These are phyloP conservation scores for Saturnispora dispora DNA, from an alignment of 805 yeast genomes.

Conservation along the genomic window DNA sequence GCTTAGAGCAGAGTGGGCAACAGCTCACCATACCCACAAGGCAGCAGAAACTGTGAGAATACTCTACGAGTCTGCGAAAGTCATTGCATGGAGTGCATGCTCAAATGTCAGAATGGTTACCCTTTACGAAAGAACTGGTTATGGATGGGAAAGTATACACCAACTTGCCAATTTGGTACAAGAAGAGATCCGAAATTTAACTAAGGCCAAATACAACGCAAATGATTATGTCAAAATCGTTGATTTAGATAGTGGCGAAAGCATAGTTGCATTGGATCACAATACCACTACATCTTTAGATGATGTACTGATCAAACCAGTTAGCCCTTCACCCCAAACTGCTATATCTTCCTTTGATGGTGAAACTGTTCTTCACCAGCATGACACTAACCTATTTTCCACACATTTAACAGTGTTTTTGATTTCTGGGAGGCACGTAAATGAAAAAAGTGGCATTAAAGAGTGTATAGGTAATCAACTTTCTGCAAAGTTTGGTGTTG, in stretches of 20 bases:
- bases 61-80: constrained; percentile 29
- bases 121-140: constrained; percentile 23
- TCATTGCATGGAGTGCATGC: constrained; percentile 25
- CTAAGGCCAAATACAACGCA: constrained; percentile 10
- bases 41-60: constrained; percentile 35
- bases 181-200: constrained; percentile 19
- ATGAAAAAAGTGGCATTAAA: neutral
- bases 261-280: neutral
- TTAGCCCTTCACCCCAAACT: neutral
- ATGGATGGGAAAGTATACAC: constrained; percentile 23
- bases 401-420: constrained; percentile 14
- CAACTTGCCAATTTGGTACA: constrained; percentile 20
- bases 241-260: constrained; percentile 12
- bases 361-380: neutral
- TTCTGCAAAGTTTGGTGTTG: neutral
- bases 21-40: constrained; percentile 31
- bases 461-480: neutral
- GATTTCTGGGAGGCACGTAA: constrained; percentile 9
- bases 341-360: neutral
- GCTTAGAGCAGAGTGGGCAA: constrained; percentile 31
- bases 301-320: neutral
- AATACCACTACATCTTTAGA: neutral
- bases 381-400: neutral
- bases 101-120: constrained; percentile 20
- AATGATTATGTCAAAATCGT: constrained; percentile 20